Percentiles rank a stretch among this genome's conserved stretches.
phyloP scores from a whole-genome alignment of 176 grass and related monocot species.

The Rhynchospora breviuscula region DNA sequence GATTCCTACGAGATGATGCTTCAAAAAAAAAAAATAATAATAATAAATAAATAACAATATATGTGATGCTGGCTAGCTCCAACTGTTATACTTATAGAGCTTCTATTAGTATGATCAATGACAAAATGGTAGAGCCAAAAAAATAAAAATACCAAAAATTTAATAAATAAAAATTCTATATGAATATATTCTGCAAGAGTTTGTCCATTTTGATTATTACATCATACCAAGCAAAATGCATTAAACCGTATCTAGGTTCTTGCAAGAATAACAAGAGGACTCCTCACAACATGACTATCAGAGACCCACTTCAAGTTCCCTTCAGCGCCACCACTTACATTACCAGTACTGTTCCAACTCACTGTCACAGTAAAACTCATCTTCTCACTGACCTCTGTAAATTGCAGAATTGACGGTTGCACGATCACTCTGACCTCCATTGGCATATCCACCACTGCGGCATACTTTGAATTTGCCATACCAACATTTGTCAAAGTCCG shows the following conservation, averaged over 20 bases:
- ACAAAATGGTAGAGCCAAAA: too few relatives aligned
- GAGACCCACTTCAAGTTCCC: conserved; percentile 76
- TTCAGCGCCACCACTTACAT: conserved; percentile 28
- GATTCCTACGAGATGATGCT: too few relatives aligned
- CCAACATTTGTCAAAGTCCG: conserved; percentile 92
- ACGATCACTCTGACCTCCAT: conserved; percentile 51
- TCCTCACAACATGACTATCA: conserved; percentile 56
- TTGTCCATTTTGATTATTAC: too few relatives aligned
- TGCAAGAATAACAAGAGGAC: conserved; percentile 43
- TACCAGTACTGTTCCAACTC: conserved; percentile 20
- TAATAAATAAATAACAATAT: too few relatives aligned
- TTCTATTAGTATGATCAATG: too few relatives aligned
- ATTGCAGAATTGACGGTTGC: conserved; percentile 48
- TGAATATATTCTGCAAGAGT: too few relatives aligned
- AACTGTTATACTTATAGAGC: too few relatives aligned
- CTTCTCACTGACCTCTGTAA: conserved; percentile 48
- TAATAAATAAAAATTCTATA: too few relatives aligned
- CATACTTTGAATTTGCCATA: conserved; percentile 35
- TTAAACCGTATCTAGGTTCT: background rate
- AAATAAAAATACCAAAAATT: too few relatives aligned
- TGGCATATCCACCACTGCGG: conserved; percentile 49
- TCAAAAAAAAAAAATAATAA: too few relatives aligned
- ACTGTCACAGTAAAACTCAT: conserved; percentile 70
- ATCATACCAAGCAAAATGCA: too few relatives aligned
- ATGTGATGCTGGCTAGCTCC: too few relatives aligned